phyloP scores from a whole-genome alignment of 306 rosid genomes.

The Cicer cuneatum region DNA sequence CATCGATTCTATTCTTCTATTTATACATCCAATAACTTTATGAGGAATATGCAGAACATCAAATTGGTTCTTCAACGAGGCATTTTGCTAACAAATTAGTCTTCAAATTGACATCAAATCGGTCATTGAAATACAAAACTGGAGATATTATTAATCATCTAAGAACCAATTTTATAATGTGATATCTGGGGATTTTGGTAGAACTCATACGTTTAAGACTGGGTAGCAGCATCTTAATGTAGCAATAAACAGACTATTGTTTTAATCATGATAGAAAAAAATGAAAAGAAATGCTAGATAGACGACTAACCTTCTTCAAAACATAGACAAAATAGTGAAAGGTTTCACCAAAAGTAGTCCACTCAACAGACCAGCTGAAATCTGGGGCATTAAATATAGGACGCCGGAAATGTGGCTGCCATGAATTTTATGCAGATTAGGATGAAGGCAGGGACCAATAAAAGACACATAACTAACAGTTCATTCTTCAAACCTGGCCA shows the following conservation, averaged over 20 bases:
- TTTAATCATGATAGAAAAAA: conserved; percentile 8
- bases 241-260: conserved; percentile 8
- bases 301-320: conserved; percentile 75
- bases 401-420: conserved; percentile 93
- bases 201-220: conserved; percentile 17
- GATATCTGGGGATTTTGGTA: not conserved
- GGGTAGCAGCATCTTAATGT: not conserved
- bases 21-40: not conserved
- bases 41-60: not conserved
- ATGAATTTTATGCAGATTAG: conserved; percentile 46
- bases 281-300: not conserved
- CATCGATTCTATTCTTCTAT: not conserved
- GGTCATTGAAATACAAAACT: conserved; percentile 22
- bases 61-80: conserved; percentile 3
- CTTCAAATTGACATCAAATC: conserved; percentile 6
- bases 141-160: not conserved
- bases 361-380: conserved; percentile 93
- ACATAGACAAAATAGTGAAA: conserved; percentile 87
- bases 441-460: conserved; percentile 25
- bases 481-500: conserved; percentile 76
- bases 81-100: conserved; percentile 27
- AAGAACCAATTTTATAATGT: conserved; percentile 24
- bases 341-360: conserved; percentile 83
- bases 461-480: conserved; percentile 33
- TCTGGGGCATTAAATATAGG: conserved; percentile 75